Evolutionary conservation across 441 rosid genomes (phyloP), one percentile per base, ranked within the genome.

Genomic region (Raphanus hybrid): DNA sequence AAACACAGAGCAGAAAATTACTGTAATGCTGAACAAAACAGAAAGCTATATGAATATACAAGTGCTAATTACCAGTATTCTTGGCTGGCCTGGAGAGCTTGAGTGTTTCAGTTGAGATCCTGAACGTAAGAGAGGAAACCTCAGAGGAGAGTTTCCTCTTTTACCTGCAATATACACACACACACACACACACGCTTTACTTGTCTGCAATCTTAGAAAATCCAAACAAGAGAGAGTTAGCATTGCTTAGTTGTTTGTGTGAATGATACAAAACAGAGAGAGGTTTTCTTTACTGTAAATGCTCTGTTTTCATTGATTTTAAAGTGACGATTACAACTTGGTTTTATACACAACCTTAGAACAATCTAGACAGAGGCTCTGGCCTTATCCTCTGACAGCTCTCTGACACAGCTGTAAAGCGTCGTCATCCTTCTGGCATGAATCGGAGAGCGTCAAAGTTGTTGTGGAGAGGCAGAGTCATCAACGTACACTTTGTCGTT

Each of bases 41-140:
- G 58, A 9, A 15, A 70, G 60, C 45, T 23, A 4, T 59, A 5
- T 5, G 3, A 59, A 39, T 5, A 5, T 8, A 43, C 20, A 50
- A 20, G 26, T 43, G 41, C 55, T 11, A 43, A 37, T 23, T 85
- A 89, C 96, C 84, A 78, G 66, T 52, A 69, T 81, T 54, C 39
- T 66, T 64, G 77, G 67, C 48, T 77, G 69, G 77, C 73, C 84
- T 61, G 94, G 92, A 78, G 93, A 86, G 71, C 68, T 75, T 76
- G 94, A 84, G 82, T 92, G 85, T 73, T 79, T 85, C n/a, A 83
- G 80, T 73, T 82, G 69, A 75, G 96, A 89, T 59, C 86, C 86
- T 3, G 89, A 83, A 37, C 82, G 85, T 10, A 78, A 55, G 70
- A 88, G 81, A 14, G 88, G 86, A 70, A 82, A 83, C 7, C 78